Evolutionary conservation across 352 stramenopile genomes (phyloP).

Genomic region (Blastocystis sp.): DNA sequence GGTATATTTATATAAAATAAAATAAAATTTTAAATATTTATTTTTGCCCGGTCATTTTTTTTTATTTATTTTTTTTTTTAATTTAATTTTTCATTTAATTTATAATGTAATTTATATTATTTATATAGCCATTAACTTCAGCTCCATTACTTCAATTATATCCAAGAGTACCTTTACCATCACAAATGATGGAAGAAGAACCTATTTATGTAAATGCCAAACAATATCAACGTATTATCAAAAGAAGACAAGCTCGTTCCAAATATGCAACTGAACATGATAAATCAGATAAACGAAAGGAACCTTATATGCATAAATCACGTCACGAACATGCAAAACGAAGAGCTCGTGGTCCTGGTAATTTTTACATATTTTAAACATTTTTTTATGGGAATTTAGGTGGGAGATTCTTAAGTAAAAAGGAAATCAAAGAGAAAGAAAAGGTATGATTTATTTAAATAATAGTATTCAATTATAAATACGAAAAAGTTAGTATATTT

Average conservation of each 20-base stretch:
- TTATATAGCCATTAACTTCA: too few relatives aligned
- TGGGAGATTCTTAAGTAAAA: constrained; percentile 58
- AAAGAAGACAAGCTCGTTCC: constrained; percentile 58
- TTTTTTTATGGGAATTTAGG: too few relatives aligned
- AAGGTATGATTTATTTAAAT: too few relatives aligned
- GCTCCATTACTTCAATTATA: too few relatives aligned
- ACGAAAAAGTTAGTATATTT: too few relatives aligned
- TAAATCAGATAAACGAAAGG: constrained; percentile 55
- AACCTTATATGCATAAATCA: constrained; percentile 57
- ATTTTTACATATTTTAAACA: background rate
- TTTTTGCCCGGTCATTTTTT: too few relatives aligned
- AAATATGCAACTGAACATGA: constrained; percentile 62
- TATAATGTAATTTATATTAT: too few relatives aligned
- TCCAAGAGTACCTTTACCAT: constrained; percentile 8
- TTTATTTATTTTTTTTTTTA: too few relatives aligned
- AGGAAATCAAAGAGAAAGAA: constrained; percentile 56
- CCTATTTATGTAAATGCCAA: constrained; percentile 68
- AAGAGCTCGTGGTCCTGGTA: constrained; percentile 54
- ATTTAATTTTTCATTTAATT: too few relatives aligned
- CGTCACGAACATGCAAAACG: constrained; percentile 64
- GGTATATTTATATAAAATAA: too few relatives aligned
- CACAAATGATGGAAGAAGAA: constrained; percentile 52
- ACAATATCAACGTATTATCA: constrained; percentile 67
- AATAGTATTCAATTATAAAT: too few relatives aligned
- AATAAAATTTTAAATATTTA: too few relatives aligned